Base-by-base conservation (phyloP, 768 basidiomycete genomes). In the Trametes maxima region DNA sequence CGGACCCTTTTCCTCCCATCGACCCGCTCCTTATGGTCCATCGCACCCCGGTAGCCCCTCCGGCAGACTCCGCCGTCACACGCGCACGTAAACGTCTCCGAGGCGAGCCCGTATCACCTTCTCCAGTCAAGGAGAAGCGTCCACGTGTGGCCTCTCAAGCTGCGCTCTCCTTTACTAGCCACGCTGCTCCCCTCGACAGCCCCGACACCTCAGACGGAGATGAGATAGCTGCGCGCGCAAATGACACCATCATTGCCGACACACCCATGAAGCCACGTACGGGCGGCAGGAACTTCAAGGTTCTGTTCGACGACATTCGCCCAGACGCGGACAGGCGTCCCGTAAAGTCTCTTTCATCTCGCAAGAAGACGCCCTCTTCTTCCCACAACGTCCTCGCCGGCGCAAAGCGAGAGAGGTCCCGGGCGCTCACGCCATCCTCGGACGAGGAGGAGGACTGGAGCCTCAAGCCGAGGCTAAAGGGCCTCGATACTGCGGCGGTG, bases 81-180 rank as follows among this genome's bases (percentile, higher is more conserved):
- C 82, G 89, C 36, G 91, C 91, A 21, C 84, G 90, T 39, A 93
- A 93, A 71, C 86, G 91, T 57, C 79, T 93, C 17, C 84, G 91
- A 35, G 91, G 91, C 25, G 91, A 93, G 68, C 86, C 86, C 0
- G 90, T 93, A 2, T 92, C 91, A 0, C 91, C 91, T 3, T 90
- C 91, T 17, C 91, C 91, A 3, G 84, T 81, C 69, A 92, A 91
- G 71, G 84, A 84, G 69, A 92, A 92, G 72, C 82, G 87, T 60
- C 80, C 80, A 69, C 88, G 88, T 43, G 70, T 85, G 53, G 70
- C 72, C 39, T 77, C 82, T 5, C 79, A 80, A 19, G 71, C 73
- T 10, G 66, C 67, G 35, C 71, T 80, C 43, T 71, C 78, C 17
- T 77, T 82, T 62, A 67, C 78, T 43, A 73, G 68, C 45, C 63